A percentile compares a stretch with the other conserved stretches of the same genome.
phyloP scores from a whole-genome alignment of 1,284 basidiomycete species.

The Puccinia novopanici region DNA sequence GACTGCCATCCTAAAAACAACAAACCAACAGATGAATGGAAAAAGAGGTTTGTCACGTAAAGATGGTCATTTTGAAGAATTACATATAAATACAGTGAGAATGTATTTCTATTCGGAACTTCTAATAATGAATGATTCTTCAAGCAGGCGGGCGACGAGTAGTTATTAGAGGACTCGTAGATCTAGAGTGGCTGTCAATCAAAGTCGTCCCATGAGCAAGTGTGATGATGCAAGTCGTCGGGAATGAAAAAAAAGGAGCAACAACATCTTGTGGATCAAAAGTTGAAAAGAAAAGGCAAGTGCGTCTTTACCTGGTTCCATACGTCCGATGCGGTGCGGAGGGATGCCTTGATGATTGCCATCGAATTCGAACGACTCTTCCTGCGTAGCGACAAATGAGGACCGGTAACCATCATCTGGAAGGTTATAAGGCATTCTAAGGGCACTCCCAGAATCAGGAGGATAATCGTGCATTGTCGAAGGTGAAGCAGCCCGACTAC shows the following conservation, averaged over 20 bases:
- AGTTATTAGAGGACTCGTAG: constrained; percentile 23
- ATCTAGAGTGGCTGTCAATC: constrained; percentile 26
- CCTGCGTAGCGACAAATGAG: not conserved
- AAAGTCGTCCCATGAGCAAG: not conserved
- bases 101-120: not conserved
- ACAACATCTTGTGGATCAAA: too few relatives aligned
- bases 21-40: not conserved
- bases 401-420: not conserved
- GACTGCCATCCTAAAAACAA: too few relatives aligned
- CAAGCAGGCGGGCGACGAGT: constrained; percentile 18
- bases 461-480: constrained; percentile 32
- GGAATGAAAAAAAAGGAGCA: not conserved
- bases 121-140: not conserved
- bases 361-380: not conserved
- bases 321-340: not conserved
- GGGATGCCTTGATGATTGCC: constrained; percentile 3
- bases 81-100: not conserved
- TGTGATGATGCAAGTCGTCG: too few relatives aligned
- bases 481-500: constrained; percentile 11
- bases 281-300: too few relatives aligned
- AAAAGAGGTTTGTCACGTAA: not conserved
- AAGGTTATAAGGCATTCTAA: constrained; percentile 2
- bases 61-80: not conserved
- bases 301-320: constrained; percentile 11
- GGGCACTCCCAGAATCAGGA: constrained; percentile 8